phyloP scores from a whole-genome alignment of 352 stramenopile genomes.

The Hyaloperonospora brassicae region DNA sequence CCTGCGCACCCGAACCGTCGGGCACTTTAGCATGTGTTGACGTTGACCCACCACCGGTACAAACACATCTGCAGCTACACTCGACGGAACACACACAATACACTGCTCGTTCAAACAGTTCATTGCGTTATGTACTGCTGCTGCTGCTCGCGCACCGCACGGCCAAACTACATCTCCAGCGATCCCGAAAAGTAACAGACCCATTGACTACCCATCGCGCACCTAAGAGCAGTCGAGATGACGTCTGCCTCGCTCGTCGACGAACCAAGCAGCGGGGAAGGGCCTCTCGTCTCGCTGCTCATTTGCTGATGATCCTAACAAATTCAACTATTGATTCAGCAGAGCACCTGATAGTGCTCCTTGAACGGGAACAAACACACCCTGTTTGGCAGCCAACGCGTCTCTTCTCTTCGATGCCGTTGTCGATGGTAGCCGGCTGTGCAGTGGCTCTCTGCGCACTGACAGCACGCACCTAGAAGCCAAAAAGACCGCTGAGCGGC shows the following conservation, averaged over 20 bases:
- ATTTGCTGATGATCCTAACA: conserved; percentile 66
- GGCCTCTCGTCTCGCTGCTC: conserved; percentile 36
- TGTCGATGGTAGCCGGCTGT: conserved; percentile 10
- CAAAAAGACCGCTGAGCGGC: conserved; percentile 69
- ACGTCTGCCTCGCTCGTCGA: conserved; percentile 35
- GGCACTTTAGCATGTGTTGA: conserved; percentile 18
- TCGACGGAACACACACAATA: neutral
- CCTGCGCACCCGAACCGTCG: conserved; percentile 66
- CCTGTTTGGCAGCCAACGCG: conserved; percentile 35
- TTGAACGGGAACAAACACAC: conserved; percentile 81
- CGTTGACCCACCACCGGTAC: too few relatives aligned
- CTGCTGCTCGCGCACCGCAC: conserved; percentile 9
- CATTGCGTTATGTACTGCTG: conserved; percentile 28
- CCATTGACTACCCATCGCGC: conserved; percentile 45
- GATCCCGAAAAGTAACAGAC: conserved; percentile 13
- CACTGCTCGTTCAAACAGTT: conserved; percentile 17
- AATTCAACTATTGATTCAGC: conserved; percentile 74
- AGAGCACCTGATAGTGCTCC: conserved; percentile 79
- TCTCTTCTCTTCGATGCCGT: conserved; percentile 20
- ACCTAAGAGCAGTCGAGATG: conserved; percentile 57
- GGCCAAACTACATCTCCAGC: conserved; percentile 14
- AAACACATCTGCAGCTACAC: too few relatives aligned
- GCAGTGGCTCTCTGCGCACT: conserved; percentile 7
- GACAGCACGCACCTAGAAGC: conserved; percentile 55
- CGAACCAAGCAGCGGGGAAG: conserved; percentile 42